phyloP scores from a whole-genome alignment of 495 filamentous ascomycete species.

The Penicillium robsamsonii region DNA sequence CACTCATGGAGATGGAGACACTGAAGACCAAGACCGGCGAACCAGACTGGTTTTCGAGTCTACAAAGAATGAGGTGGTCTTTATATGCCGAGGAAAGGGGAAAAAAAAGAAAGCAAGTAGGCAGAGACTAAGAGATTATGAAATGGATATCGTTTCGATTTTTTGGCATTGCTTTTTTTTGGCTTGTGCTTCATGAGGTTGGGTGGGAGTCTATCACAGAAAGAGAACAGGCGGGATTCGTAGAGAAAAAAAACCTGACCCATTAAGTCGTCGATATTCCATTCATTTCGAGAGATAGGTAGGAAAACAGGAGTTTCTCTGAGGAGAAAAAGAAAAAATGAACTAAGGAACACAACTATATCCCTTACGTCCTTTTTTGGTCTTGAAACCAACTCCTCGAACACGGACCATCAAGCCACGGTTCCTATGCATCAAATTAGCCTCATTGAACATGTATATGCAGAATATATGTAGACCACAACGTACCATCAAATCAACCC shows the following conservation, averaged over 20 bases:
- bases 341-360: constrained; percentile 24
- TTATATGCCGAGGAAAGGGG: constrained; percentile 35
- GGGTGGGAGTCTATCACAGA: constrained; percentile 16
- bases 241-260: constrained; percentile 24
- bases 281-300: constrained; percentile 37
- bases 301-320: constrained; percentile 31
- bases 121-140: constrained; percentile 10
- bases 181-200: constrained; percentile 12
- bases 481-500: constrained; percentile 38
- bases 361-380: constrained; percentile 24
- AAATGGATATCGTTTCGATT: constrained; percentile 10
- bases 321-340: constrained; percentile 23
- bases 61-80: constrained; percentile 39
- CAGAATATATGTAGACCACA: not conserved
- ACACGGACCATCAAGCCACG: constrained; percentile 33
- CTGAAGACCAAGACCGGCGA: constrained; percentile 25
- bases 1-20: constrained; percentile 37
- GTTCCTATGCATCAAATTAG: constrained; percentile 23
- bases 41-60: constrained; percentile 23
- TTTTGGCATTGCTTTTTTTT: constrained; percentile 16
- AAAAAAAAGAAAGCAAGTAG: constrained; percentile 5
- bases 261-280: constrained; percentile 36
- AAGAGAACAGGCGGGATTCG: constrained; percentile 19
- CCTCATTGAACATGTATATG: not conserved
- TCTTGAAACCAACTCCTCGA: constrained; percentile 29